Conservation (phyloP, 768 basidiomycete species). For the Boletus vinaceobasis region DNA sequence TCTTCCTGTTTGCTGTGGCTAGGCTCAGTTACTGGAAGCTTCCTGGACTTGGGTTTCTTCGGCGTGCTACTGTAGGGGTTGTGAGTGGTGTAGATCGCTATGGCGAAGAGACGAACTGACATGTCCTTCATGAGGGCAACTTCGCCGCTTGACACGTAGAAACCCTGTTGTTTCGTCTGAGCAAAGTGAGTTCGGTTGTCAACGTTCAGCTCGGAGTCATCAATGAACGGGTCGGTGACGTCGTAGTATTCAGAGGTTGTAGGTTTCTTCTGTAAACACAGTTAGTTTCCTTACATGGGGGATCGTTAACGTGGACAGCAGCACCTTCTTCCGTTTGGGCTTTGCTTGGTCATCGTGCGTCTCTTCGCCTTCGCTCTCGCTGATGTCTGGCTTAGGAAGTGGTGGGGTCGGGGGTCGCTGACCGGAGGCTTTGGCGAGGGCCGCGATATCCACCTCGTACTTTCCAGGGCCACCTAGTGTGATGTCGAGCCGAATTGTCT, state of each 20-base stretch:
- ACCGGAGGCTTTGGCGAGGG: conserved; percentile 58
- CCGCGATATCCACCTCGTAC: conserved; percentile 68
- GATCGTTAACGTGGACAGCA: conserved; percentile 8
- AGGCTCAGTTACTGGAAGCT: conserved; percentile 30
- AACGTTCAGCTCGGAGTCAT: conserved; percentile 89
- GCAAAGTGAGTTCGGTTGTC: conserved; percentile 91
- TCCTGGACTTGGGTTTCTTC: conserved; percentile 72
- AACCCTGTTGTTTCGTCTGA: conserved; percentile 88
- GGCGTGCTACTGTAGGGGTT: conserved; percentile 43
- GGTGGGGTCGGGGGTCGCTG: conserved; percentile 60
- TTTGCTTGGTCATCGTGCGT: conserved; percentile 33
- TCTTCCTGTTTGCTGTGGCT: conserved; percentile 32
- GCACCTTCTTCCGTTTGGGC: conserved; percentile 39
- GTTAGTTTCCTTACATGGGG: conserved; percentile 4
- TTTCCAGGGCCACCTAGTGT: conserved; percentile 66
- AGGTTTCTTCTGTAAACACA: conserved; percentile 43
- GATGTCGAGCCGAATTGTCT: conserved; percentile 69
- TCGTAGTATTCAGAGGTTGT: conserved; percentile 81
- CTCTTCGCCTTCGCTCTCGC: conserved; percentile 55
- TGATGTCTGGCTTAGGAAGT: conserved; percentile 46
- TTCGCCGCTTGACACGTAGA: conserved; percentile 87
- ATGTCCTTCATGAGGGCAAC: conserved; percentile 84
- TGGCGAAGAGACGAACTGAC: conserved; percentile 23
- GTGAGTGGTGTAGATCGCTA: conserved; percentile 9
- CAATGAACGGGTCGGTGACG: conserved; percentile 89